These are phyloP conservation scores for Mucor circinelloides DNA, from an alignment of 371 early-diverging fungal species.

Conservation along the genomic window DNA sequence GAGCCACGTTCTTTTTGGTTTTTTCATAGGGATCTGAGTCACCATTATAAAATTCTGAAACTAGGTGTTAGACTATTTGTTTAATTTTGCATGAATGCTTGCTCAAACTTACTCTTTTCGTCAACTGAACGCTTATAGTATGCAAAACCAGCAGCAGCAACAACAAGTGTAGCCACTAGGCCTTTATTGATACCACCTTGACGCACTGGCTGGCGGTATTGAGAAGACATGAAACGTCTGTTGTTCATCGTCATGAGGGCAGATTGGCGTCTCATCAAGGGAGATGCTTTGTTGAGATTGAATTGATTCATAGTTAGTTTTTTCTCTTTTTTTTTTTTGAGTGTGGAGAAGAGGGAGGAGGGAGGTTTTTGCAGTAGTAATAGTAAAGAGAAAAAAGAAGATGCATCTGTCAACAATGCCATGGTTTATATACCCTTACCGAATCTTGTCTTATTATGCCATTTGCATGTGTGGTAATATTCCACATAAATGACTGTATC, in stretches of 20 bases:
- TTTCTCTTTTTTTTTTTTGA: no score
- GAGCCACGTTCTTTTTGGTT: slow-evolving; percentile 1
- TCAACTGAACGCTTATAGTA: slow-evolving; percentile 21
- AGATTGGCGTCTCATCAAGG: background rate
- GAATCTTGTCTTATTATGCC: background rate
- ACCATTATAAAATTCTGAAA: slow-evolving; percentile 7
- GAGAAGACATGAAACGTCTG: slow-evolving; percentile 1
- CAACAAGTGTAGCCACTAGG: slow-evolving; percentile 3
- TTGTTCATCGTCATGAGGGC: background rate
- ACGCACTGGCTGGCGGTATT: background rate
- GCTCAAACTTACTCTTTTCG: slow-evolving; percentile 5
- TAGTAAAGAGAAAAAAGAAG: background rate
- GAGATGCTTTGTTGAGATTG: background rate
- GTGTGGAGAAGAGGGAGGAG: no score
- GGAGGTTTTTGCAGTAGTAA: background rate
- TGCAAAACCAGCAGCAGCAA: slow-evolving; percentile 21
- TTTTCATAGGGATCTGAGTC: slow-evolving; percentile 16
- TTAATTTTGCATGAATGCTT: background rate
- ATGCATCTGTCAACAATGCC: background rate
- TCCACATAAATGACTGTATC: slow-evolving; percentile 14
- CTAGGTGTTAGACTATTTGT: background rate
- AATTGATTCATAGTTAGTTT: slow-evolving; percentile 3
- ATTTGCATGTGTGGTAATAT: background rate
- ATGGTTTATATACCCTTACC: slow-evolving; percentile 6
- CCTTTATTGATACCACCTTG: slow-evolving; percentile 4